These are phyloP conservation scores for Schrenkiella parvula DNA, from an alignment of 345 rosid species.

Conservation along the genomic window DNA sequence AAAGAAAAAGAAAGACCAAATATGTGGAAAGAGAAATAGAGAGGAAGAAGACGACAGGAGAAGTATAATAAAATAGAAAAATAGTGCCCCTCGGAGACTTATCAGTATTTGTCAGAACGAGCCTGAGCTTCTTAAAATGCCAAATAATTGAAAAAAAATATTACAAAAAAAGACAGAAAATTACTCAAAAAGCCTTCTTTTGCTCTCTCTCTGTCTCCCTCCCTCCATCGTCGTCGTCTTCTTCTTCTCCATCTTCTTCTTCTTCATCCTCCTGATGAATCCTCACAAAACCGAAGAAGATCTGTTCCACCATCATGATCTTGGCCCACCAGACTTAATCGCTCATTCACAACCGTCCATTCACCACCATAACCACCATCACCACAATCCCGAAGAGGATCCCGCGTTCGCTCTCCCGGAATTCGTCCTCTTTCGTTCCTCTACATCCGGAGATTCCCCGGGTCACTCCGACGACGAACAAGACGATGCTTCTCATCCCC, in stretches of 20 bases:
- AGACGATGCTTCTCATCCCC: constrained; percentile 39
- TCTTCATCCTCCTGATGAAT: constrained; percentile 42
- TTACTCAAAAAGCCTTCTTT: constrained; percentile 17
- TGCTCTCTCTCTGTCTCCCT: background rate
- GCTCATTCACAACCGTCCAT: constrained; percentile 53
- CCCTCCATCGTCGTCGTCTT: constrained; percentile 19
- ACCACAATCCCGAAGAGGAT: constrained; percentile 43
- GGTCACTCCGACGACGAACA: constrained; percentile 51
- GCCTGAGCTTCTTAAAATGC: constrained; percentile 18
- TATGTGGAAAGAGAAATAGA: background rate
- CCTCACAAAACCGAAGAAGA: constrained; percentile 60
- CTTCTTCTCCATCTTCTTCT: constrained; percentile 2
- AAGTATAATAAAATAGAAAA: background rate
- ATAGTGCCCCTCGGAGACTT: constrained; percentile 18
- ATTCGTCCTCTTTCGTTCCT: constrained; percentile 74
- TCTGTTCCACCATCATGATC: constrained; percentile 51
- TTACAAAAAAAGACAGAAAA: background rate
- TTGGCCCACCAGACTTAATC: constrained; percentile 41
- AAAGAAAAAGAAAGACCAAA: background rate
- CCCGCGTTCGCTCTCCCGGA: constrained; percentile 56
- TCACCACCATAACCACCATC: constrained; percentile 17
- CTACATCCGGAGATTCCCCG: constrained; percentile 57
- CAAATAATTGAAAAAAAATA: background rate
- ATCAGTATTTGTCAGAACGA: constrained; percentile 18
- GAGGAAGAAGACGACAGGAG: background rate